Percentiles rank a stretch among this genome's conserved stretches.
These are phyloP conservation scores for Patellifolia procumbens DNA, from an alignment of 179 eudicot species.

Conservation along the genomic window DNA sequence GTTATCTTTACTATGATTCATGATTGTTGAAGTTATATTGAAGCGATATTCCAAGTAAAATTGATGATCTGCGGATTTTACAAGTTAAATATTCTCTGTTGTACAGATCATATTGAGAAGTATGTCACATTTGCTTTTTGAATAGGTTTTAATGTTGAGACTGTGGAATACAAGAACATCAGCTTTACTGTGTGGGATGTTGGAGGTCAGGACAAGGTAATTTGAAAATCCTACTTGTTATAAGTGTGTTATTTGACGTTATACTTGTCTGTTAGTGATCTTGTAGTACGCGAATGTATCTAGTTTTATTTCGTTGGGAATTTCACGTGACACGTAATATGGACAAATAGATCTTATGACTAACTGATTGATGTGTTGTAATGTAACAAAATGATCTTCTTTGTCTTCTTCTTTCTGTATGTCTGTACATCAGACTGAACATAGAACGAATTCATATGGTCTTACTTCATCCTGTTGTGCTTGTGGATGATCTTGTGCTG, in stretches of 20 bases:
- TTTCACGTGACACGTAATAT: no score
- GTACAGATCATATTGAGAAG: not conserved
- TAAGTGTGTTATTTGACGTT: not conserved
- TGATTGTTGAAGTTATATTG: conserved; percentile 35
- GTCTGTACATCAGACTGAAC: no score
- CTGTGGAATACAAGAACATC: conserved; percentile 62
- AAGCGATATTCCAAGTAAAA: not conserved
- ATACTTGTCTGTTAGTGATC: not conserved
- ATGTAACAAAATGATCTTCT: no score
- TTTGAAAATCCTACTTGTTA: not conserved
- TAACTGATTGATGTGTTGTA: no score
- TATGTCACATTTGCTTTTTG: not conserved
- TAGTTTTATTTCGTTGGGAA: no score
- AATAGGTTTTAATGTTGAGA: conserved; percentile 62
- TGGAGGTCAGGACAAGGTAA: conserved; percentile 75
- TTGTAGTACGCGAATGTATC: no score
- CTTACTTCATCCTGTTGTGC: no score
- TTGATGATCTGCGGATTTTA: not conserved
- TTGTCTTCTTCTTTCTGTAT: no score
- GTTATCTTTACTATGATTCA: not conserved
- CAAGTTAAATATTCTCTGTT: not conserved
- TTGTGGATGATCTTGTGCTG: no score
- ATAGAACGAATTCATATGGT: no score
- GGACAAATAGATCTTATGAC: no score
- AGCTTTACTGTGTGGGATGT: conserved; percentile 75